phyloP scores from a whole-genome alignment of 2,329 filamentous ascomycete species.

The Ascochyta pisi region DNA sequence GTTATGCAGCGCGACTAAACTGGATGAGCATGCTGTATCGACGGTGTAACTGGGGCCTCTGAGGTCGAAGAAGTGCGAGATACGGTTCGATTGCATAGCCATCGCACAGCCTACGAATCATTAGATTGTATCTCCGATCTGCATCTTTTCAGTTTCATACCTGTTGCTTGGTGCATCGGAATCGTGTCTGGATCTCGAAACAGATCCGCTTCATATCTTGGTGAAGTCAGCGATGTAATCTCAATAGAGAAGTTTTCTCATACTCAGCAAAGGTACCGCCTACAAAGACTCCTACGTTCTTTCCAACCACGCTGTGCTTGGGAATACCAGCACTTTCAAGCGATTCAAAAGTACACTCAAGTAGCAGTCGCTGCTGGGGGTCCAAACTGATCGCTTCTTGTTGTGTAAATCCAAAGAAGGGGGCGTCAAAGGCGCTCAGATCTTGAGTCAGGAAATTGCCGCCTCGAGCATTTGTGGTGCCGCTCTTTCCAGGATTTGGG shows the following conservation, averaged over 20 bases:
- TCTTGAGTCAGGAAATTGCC: slow-evolving; percentile 34
- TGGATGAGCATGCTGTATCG: slow-evolving; percentile 44
- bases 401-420: slow-evolving; percentile 40
- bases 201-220: slow-evolving; percentile 25
- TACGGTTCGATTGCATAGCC: slow-evolving; percentile 41
- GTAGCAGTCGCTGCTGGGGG: slow-evolving; percentile 42
- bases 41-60: slow-evolving; percentile 40
- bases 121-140: not conserved
- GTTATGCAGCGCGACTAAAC: slow-evolving; percentile 35
- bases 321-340: slow-evolving; percentile 50
- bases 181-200: slow-evolving; percentile 34
- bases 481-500: slow-evolving; percentile 41
- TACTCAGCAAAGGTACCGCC: slow-evolving; percentile 33
- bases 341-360: slow-evolving; percentile 48
- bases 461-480: slow-evolving; percentile 43
- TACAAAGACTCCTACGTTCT: slow-evolving; percentile 36
- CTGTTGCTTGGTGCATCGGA: slow-evolving; percentile 37
- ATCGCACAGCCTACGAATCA: slow-evolving; percentile 14
- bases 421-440: slow-evolving; percentile 35
- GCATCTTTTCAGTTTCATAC: not conserved
- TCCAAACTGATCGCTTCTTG: slow-evolving; percentile 40
- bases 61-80: slow-evolving; percentile 42
- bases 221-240: no score
- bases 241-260: no score
- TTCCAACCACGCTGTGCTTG: slow-evolving; percentile 37